Evolutionary conservation across 495 filamentous ascomycete genomes (phyloP), one percentile per base, ranked within the genome.

Genomic region (Beverwykella pulmonaria): DNA sequence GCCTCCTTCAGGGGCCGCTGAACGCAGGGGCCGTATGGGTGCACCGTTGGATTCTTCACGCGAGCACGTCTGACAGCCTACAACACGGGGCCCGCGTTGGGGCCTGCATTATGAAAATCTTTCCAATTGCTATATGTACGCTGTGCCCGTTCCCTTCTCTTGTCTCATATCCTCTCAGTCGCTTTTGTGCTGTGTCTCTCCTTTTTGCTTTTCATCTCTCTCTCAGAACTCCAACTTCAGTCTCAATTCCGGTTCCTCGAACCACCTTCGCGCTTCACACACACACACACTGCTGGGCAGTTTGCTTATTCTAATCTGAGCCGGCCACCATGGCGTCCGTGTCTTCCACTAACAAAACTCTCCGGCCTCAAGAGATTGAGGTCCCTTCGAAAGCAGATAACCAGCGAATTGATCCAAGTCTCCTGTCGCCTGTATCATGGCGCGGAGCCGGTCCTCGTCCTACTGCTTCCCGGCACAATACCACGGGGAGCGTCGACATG

Each of bases 211-310:
- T 44, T 30, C 36, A 8, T 22, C 32, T 50, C 46, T 49, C 27
- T 30, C 48, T 64, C 46, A 39, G 22, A 41, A n/a, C 27, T 12
- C 3, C 9, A 15, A 48, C 32, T 39, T n/a, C 8, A 59, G 25
- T 29, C 23, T 47, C 50, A 6, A 2, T 22, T 22, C 34, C 53
- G 20, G 26, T 44, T n/a, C n/a, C n/a, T n/a, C n/a, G n/a, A n/a
- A n/a, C n/a, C n/a, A n/a, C n/a, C n/a, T n/a, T n/a, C n/a, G n/a
- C n/a, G n/a, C n/a, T n/a, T n/a, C 32, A 34, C 32, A 34, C 30
- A 17, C 7, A 34, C 54, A 19, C 0, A 39, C 49, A 58, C 69
- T 71, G 69, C 69, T 68, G 69, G 69, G 53, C 69, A 71, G 69
- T 71, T 55, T 19, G 29, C 14, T 32, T 54, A 44, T 23, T 55